These are phyloP conservation scores for Lasiodiplodia sp. DNA, from an alignment of 2,329 filamentous ascomycete genomes.

Conservation along the genomic window DNA sequence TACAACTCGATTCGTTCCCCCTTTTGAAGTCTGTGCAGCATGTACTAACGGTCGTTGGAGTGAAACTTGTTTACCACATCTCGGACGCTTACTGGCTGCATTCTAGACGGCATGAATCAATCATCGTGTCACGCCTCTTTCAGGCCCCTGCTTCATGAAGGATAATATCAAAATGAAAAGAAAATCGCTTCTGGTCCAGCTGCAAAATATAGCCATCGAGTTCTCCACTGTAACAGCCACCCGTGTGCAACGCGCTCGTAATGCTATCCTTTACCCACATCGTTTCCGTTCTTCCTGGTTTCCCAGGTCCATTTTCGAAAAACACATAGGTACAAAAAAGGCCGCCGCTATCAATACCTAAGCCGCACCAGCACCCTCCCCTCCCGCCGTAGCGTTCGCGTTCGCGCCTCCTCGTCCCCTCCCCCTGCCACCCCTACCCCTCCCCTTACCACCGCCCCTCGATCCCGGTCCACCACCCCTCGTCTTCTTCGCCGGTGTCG, in stretches of 20 bases:
- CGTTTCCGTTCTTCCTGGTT: not conserved
- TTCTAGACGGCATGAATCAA: too few species aligned
- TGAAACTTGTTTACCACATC: not conserved
- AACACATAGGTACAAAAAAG: not conserved
- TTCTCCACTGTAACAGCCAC: not conserved
- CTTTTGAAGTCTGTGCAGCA: not conserved
- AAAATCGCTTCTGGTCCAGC: not conserved
- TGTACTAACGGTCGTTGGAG: not conserved
- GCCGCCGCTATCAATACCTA: not conserved
- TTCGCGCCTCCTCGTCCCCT: not conserved
- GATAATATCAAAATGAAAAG: not conserved
- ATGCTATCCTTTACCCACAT: not conserved
- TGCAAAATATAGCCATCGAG: not conserved
- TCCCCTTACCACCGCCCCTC: not conserved
- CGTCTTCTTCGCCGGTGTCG: slow-evolving; percentile 3
- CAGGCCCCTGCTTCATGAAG: not conserved
- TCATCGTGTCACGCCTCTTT: too few species aligned
- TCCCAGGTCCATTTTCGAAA: not conserved
- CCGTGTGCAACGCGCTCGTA: not conserved
- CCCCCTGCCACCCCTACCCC: not conserved
- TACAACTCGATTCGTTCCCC: not conserved
- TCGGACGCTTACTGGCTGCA: too few species aligned
- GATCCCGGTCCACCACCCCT: slow-evolving; percentile 7
- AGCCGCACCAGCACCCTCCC: not conserved
- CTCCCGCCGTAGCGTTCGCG: not conserved